Evolutionary conservation across 768 basidiomycete genomes (phyloP), one percentile per base, ranked within the genome.

Genomic region (Agrocybe chaxingu): DNA sequence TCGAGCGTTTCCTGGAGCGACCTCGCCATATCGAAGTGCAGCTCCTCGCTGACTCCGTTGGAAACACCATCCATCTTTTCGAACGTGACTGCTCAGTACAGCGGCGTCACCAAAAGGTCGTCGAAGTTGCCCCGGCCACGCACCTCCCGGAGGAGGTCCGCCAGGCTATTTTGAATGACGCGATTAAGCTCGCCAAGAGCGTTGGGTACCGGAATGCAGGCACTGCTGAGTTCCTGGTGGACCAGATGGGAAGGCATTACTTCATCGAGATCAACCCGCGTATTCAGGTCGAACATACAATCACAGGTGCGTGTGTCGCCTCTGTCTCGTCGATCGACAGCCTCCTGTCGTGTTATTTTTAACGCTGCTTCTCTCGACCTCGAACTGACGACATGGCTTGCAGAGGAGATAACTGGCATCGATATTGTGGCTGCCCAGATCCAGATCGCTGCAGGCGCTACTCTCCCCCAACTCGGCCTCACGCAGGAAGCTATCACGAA

Each of bases 191-290:
- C 49, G 94, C 93, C 48, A 87, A 82, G 71, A 91, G 89, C 50
- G 97, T 98, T 58, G 84, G 87, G 5, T 99, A 99, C 70, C 81
- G 92, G 57, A 98, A 97, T 68, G 97, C 97, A 45, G 96, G 97
- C 57, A 98, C 97, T 35, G 94, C 92, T 19, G 97, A 99, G 73
- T 99, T 98, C 77, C 77, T 99, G 69, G 94, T 98, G 55, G 97
- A 98, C 70, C 90, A 94, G 66, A 83, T 89, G 77, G 93, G 92
- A 60, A 80, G 94, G 59, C 93, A 97, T 70, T 98, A 98, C 72
- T 98, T 99, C 74, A 98, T 99, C 63, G 97, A 99, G 72, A 98
- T 99, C 61, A 98, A 98, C 70, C 94, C 97, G 30, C 93, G 97
- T 73, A 98, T 99, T 62, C 97, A 99, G 70, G 97, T 99, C 71